These are phyloP conservation scores for Trichoderma afroharzianum DNA, from an alignment of 2,329 filamentous ascomycete species.

Conservation along the genomic window DNA sequence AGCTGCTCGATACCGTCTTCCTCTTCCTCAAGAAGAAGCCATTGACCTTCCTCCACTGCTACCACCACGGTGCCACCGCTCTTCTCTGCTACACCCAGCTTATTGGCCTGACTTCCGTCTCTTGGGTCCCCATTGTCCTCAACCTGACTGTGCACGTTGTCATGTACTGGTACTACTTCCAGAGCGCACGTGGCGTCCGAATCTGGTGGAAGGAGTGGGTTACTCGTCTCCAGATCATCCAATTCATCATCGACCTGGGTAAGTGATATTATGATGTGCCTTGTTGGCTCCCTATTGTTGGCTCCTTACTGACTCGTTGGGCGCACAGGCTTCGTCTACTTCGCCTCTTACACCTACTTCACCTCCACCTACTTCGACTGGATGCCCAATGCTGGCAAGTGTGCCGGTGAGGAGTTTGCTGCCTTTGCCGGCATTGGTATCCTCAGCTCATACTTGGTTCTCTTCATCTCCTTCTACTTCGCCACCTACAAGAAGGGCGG, in stretches of 20 bases:
- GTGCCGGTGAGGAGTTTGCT: conserved; percentile 94
- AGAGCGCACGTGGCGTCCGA: conserved; percentile 88
- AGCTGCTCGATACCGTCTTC: conserved; percentile 93
- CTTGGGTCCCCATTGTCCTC: conserved; percentile 89
- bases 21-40: conserved; percentile 99
- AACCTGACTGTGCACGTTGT: conserved; percentile 94
- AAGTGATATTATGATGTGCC: conserved; percentile 37
- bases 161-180: conserved; percentile 99
- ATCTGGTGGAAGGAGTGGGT: conserved; percentile 99
- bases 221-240: conserved; percentile 92
- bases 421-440: conserved; percentile 90
- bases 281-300: not conserved
- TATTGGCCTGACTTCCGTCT: conserved; percentile 86
- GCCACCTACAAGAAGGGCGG: conserved; percentile 89
- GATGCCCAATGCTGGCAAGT: conserved; percentile 80
- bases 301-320: conserved; percentile 21
- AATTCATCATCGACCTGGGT: conserved; percentile 97
- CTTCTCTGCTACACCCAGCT: conserved; percentile 98
- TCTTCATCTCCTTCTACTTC: conserved; percentile 99
- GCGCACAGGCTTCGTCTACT: conserved; percentile 87
- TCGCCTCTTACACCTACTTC: conserved; percentile 99
- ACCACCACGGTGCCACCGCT: conserved; percentile 95
- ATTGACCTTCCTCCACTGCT: conserved; percentile 97
- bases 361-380: conserved; percentile 82
- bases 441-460: conserved; percentile 88